phyloP scores from a whole-genome alignment of 805 yeast genomes.

The Myxozyma monticola region DNA sequence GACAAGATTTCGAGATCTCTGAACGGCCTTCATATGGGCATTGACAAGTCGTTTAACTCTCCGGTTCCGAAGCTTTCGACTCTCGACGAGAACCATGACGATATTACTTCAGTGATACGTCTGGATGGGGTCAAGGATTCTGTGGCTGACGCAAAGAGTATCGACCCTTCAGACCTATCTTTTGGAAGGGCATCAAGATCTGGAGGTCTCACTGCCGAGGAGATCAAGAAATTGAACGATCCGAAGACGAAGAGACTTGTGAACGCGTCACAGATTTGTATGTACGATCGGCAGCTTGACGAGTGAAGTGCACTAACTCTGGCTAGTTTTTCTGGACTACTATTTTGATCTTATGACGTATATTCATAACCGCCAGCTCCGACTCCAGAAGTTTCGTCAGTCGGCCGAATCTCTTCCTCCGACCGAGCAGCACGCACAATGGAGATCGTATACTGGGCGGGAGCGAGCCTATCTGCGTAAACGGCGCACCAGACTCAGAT shows the following conservation, averaged over 20 bases:
- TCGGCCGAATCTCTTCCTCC: conserved; percentile 42
- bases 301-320: background rate
- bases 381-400: conserved; percentile 68
- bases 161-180: background rate
- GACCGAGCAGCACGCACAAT: conserved; percentile 53
- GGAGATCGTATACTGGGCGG: conserved; percentile 78
- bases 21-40: conserved; percentile 6
- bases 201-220: conserved; percentile 27
- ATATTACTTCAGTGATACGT: conserved; percentile 21
- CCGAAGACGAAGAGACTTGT: conserved; percentile 83
- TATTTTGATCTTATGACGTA: conserved; percentile 96
- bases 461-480: conserved; percentile 84
- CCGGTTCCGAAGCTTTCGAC: conserved; percentile 6
- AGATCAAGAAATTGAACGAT: conserved; percentile 53
- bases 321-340: conserved; percentile 85
- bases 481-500: conserved; percentile 86
- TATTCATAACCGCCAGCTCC: conserved; percentile 79
- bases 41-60: background rate
- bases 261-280: conserved; percentile 69
- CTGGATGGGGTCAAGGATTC: conserved; percentile 8
- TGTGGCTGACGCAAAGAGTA: background rate
- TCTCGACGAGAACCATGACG: conserved; percentile 26
- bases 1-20: conserved; percentile 18
- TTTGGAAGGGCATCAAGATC: background rate
- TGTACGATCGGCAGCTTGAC: background rate